phyloP scores from a whole-genome alignment of 495 filamentous ascomycete genomes.

The Podospora sp. region DNA sequence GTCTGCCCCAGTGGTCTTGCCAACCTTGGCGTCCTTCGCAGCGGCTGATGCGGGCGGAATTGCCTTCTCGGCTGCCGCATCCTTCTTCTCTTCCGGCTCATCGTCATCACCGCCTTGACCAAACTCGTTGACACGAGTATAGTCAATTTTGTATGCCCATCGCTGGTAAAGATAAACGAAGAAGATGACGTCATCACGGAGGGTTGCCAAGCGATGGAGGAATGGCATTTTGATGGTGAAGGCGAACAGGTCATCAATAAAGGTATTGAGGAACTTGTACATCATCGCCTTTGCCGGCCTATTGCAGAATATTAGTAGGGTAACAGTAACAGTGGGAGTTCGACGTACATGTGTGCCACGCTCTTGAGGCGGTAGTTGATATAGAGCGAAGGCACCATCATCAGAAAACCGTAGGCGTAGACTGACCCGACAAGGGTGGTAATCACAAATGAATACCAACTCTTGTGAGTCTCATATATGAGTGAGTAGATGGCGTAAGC shows the following conservation, averaged over 20 bases:
- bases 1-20: constrained; percentile 46
- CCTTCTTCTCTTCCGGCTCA: constrained; percentile 39
- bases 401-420: constrained; percentile 97
- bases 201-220: constrained; percentile 89
- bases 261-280: constrained; percentile 91
- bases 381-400: constrained; percentile 98
- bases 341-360: constrained; percentile 80
- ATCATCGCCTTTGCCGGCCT: constrained; percentile 84
- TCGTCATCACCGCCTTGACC: constrained; percentile 93
- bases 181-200: constrained; percentile 96
- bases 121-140: constrained; percentile 93
- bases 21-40: not conserved
- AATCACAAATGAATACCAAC: constrained; percentile 92
- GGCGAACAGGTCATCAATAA: constrained; percentile 75
- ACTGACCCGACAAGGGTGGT: constrained; percentile 93
- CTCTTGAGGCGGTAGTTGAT: constrained; percentile 98
- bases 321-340: not conserved
- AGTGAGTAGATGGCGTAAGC: constrained; percentile 91
- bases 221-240: constrained; percentile 99
- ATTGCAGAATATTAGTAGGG: not conserved
- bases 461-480: constrained; percentile 93
- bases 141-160: constrained; percentile 91
- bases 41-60: constrained; percentile 27
- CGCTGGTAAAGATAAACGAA: constrained; percentile 97
- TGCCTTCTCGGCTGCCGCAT: constrained; percentile 22